Evolutionary conservation across 495 filamentous ascomycete genomes (phyloP), one percentile per base, ranked within the genome.

Genomic region (Aspergillus coremiiformis): DNA sequence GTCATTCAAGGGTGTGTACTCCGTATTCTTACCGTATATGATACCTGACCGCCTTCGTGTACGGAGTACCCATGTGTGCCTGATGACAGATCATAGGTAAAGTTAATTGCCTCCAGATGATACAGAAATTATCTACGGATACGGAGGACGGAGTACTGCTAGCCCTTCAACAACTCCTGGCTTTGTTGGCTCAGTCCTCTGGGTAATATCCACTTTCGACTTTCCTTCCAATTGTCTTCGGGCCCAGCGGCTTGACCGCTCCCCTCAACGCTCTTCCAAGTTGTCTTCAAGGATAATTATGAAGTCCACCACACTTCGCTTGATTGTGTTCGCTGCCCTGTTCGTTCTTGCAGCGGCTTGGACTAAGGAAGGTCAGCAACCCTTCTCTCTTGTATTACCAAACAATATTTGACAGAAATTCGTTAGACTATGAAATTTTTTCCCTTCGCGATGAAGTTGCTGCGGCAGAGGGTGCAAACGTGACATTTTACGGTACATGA

Each of bases 391-490:
- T 20, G 19, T 37, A 30, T 26, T 5, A 7, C 33, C 19, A 14
- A 43, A 49, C 26, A 33, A 51, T 58, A 37, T 48, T 50, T 30
- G 49, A 47, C 51, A 44, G 11, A 6, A 47, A 47, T 21, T 33
- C 27, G 2, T 14, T 61, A 96, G 93, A 99, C 68, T 86, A 92
- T 63, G 93, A 99, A 73, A 97, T 99, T 71, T 99, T 99, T 72
- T 84, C 88, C 49, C 77, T 97, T 51, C 84, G 82, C 55, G 89
- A 95, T 72, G 94, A 97, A 62, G 71, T 99, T 33, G 73, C 80
- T 42, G 70, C 82, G 12, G 62, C 79, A 56, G 91, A 97, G 70
- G 94, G 91, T 23, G 49, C 74, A 44, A 85, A 87, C 52, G 79
- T 89, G 47, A 94, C 89, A 52, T 99, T 97, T 77, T 99, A 99